These are phyloP conservation scores for Cucurbita maxima DNA, from an alignment of 306 rosid genomes.

Conservation along the genomic window DNA sequence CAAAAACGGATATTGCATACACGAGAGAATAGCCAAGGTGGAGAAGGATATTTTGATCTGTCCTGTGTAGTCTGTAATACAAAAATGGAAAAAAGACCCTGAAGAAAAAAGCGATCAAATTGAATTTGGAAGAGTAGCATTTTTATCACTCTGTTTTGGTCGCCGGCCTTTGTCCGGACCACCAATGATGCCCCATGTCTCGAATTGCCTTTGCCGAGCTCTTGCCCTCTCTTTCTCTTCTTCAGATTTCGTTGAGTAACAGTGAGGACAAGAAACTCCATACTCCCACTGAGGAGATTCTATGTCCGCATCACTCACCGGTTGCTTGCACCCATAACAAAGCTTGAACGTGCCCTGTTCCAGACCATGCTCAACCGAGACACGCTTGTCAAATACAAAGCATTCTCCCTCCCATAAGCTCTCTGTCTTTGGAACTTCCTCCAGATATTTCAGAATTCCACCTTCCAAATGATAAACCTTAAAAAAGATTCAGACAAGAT, in stretches of 20 bases:
- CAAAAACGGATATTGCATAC: neutral
- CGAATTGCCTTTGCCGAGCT: conserved; percentile 77
- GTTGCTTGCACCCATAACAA: conserved; percentile 94
- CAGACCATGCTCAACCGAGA: conserved; percentile 78
- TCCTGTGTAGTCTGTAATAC: neutral
- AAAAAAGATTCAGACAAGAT: neutral
- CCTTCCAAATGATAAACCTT: conserved; percentile 95
- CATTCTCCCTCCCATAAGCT: conserved; percentile 97
- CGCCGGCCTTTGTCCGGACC: conserved; percentile 80
- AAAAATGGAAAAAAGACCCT: neutral
- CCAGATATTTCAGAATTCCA: conserved; percentile 90
- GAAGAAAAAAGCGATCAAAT: conserved; percentile 2
- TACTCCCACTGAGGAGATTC: conserved; percentile 64
- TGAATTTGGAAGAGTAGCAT: conserved; percentile 33
- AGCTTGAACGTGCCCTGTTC: conserved; percentile 76
- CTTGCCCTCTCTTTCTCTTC: conserved; percentile 91
- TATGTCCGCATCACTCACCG: conserved; percentile 81
- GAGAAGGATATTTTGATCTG: neutral
- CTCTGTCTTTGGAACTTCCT: conserved; percentile 57
- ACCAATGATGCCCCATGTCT: conserved; percentile 85
- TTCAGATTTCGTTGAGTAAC: conserved; percentile 54
- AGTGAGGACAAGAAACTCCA: conserved; percentile 75
- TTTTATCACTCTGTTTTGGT: conserved; percentile 7
- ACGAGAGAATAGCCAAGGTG: neutral
- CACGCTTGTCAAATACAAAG: conserved; percentile 90